Evolutionary conservation across 106 monocot genomes (phyloP), one percentile per base, ranked within the genome.

Genomic region (Xerophyta viscosa): DNA sequence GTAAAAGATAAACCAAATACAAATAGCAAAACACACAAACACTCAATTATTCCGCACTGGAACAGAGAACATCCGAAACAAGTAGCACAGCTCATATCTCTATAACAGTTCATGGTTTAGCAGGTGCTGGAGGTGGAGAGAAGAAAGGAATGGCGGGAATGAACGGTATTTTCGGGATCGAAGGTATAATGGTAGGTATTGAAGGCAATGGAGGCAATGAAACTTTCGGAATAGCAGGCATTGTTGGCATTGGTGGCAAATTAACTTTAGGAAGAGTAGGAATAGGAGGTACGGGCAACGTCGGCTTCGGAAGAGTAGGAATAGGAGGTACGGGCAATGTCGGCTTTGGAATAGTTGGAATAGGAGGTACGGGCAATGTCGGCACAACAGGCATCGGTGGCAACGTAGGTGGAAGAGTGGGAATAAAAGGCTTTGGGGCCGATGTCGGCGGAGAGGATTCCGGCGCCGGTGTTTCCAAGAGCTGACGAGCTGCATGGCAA

Each of bases 101-200:
- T n/a, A n/a, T n/a, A 17, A 2, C 11, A 6, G 19, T 36, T 54
- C 36, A 33, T 54, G 33, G 36, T 10, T 22, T 54, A 54, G 31
- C 6, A 7, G 29, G 15, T 33, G 54, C 21, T 20, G 54, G 54
- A 29, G 54, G 54, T 9, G 54, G 33, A 3, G 17, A 33, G 31
- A 54, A 19, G 54, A 21, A 36, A 22, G 54, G 54, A 8, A 54
- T 33, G 33, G 27, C 36, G 17, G 54, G 54, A 31, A 37, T 37
- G n/a, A 20, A 20, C 1, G 31, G 54, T 14, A 36, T 36, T 11
- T 36, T 54, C 24, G 58, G 42, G 26, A 58, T 46, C 2, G 46
- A 19, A 3, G 46, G 46, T 7, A 46, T 39, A 39, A 39, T 58
- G 41, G 20, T 20, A 5, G 54, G 54, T 7, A 54, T 30, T 19